These are phyloP conservation scores for Acer saccharum DNA, from an alignment of 345 rosid genomes.

Conservation along the genomic window DNA sequence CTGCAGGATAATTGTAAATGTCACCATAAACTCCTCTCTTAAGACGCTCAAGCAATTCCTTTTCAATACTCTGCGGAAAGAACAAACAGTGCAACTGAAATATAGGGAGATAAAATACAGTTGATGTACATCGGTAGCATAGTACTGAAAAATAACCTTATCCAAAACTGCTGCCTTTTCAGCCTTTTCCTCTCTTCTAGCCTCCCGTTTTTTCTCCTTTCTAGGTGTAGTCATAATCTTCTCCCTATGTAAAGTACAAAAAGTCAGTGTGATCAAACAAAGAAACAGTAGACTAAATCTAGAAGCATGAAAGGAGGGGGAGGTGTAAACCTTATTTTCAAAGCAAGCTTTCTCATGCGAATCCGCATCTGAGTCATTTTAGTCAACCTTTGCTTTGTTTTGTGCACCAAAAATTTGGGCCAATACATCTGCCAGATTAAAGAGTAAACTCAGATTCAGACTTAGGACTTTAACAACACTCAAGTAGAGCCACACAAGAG, in stretches of 20 bases:
- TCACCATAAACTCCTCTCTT: conserved; percentile 67
- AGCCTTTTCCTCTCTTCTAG: conserved; percentile 88
- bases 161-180: conserved; percentile 79
- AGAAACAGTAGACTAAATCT: not conserved
- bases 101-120: not conserved
- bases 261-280: not conserved
- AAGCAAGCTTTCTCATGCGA: conserved; percentile 88
- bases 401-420: conserved; percentile 89
- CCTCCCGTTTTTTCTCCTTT: conserved; percentile 64
- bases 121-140: not conserved
- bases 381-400: conserved; percentile 86
- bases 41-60: conserved; percentile 80
- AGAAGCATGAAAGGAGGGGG: not conserved
- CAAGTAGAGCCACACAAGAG: not conserved
- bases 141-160: conserved; percentile 47
- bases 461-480: not conserved
- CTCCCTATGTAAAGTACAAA: conserved; percentile 51
- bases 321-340: conserved; percentile 71
- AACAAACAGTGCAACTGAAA: conserved; percentile 6
- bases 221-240: conserved; percentile 68
- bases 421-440: conserved; percentile 64
- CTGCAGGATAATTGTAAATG: conserved; percentile 65
- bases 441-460: conserved; percentile 4
- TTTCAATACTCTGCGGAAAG: conserved; percentile 71
- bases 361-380: conserved; percentile 99